These are phyloP conservation scores for Triangularia verruculosa DNA, from an alignment of 2,329 filamentous ascomycete genomes.

Conservation along the genomic window DNA sequence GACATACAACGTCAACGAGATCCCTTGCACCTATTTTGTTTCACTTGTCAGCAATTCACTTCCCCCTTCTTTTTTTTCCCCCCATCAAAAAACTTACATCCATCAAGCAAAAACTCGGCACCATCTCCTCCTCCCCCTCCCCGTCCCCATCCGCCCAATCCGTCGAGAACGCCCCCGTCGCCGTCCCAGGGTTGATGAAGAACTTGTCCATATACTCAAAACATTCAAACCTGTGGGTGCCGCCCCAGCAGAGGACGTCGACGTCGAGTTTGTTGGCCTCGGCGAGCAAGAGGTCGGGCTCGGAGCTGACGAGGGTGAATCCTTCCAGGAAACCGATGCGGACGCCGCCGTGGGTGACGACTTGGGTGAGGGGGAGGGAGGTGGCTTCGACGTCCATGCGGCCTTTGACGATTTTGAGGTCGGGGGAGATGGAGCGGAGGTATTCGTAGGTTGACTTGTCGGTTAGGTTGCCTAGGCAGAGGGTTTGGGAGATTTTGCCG, in stretches of 20 bases:
- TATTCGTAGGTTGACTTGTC: conserved; percentile 79
- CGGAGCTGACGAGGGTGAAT: conserved; percentile 64
- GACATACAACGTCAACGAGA: conserved; percentile 92
- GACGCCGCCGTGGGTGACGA: conserved; percentile 63
- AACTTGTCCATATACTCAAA: conserved; percentile 75
- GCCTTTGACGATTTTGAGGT: conserved; percentile 68
- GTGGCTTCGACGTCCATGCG: conserved; percentile 66
- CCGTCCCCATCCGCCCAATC: conserved; percentile 59
- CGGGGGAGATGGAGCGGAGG: conserved; percentile 69
- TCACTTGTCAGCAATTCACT: conserved; percentile 12
- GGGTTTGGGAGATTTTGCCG: conserved; percentile 77
- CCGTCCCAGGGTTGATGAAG: conserved; percentile 67
- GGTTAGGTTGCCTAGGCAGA: conserved; percentile 77
- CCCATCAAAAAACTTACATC: conserved; percentile 65
- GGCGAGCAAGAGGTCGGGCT: conserved; percentile 64
- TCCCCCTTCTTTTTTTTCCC: not conserved
- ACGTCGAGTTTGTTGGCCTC: conserved; percentile 68
- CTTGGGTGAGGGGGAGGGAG: conserved; percentile 61
- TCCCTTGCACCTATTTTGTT: conserved; percentile 88
- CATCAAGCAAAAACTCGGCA: conserved; percentile 95
- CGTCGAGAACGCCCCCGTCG: conserved; percentile 60
- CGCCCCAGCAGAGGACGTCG: conserved; percentile 67
- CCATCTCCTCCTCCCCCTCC: conserved; percentile 65
- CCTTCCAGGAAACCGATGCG: conserved; percentile 67
- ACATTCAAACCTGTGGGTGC: conserved; percentile 66